Conservation (phyloP, 495 filamentous ascomycete species). For the Talaromyces proteolyticus region DNA sequence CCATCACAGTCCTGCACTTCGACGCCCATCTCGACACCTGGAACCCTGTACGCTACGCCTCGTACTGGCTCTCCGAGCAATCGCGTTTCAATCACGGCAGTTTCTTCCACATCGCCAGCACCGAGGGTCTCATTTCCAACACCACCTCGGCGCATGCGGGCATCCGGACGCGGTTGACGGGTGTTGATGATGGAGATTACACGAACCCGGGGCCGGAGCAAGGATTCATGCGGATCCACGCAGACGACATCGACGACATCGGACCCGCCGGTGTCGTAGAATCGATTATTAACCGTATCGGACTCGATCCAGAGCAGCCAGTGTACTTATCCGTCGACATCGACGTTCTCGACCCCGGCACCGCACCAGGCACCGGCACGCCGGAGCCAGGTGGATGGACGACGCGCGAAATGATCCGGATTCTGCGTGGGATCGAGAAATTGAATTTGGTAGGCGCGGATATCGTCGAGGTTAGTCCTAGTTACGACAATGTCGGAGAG, state of each 20-base stretch:
- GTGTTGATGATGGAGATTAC: conserved; percentile 61
- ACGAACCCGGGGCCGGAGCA: conserved; percentile 47
- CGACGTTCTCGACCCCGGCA: conserved; percentile 66
- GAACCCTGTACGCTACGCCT: conserved; percentile 74
- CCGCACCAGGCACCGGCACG: conserved; percentile 68
- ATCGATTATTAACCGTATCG: conserved; percentile 51
- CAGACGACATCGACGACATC: conserved; percentile 69
- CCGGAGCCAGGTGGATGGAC: conserved; percentile 75
- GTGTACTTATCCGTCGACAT: conserved; percentile 74
- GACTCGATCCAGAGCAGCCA: conserved; percentile 56
- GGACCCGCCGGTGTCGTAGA: conserved; percentile 50
- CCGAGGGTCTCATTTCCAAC: conserved; percentile 68
- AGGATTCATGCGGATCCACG: conserved; percentile 58
- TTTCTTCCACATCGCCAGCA: conserved; percentile 79
- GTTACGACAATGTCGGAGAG: conserved; percentile 79
- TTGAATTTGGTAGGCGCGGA: conserved; percentile 70
- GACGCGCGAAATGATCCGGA: conserved; percentile 63
- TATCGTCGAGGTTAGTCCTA: conserved; percentile 82
- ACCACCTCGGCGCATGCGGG: conserved; percentile 70
- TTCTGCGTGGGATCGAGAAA: conserved; percentile 62
- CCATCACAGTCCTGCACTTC: conserved; percentile 77
- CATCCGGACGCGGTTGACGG: conserved; percentile 64
- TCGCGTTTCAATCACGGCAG: conserved; percentile 75
- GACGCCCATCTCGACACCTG: conserved; percentile 81
- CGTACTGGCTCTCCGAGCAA: conserved; percentile 64